phyloP scores from a whole-genome alignment of 2,329 filamentous ascomycete species.

The Cercospora beticola region DNA sequence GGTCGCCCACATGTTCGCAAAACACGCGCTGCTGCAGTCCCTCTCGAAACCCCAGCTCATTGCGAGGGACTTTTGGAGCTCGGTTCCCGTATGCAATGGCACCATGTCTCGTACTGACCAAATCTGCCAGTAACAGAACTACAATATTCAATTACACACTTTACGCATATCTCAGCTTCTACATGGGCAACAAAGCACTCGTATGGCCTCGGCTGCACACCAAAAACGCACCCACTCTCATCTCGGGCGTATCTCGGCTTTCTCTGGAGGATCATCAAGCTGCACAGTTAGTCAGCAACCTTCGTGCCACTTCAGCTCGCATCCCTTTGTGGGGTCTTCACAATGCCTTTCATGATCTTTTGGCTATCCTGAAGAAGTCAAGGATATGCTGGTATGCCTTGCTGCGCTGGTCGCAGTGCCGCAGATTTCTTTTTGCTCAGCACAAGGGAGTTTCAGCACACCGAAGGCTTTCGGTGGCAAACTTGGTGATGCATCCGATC shows the following conservation, averaged over 20 bases:
- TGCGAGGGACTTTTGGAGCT: too few species aligned
- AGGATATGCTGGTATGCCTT: not conserved
- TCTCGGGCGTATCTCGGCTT: not conserved
- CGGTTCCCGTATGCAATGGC: too few species aligned
- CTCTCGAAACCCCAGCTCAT: not conserved
- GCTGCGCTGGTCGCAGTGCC: not conserved
- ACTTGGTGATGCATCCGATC: slow-evolving; percentile 7
- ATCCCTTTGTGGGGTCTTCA: not conserved
- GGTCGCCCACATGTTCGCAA: not conserved
- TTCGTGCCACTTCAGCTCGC: slow-evolving; percentile 1
- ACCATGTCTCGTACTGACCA: too few species aligned
- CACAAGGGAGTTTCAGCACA: not conserved
- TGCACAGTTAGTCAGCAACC: slow-evolving; percentile 2
- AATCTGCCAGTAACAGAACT: not conserved
- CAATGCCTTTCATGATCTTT: not conserved
- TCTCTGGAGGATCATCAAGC: not conserved
- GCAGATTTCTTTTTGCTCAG: not conserved
- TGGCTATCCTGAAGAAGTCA: not conserved
- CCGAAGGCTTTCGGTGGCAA: not conserved
- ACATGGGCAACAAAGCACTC: not conserved
- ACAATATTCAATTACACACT: too few species aligned
- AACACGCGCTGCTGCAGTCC: not conserved
- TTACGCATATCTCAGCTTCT: not conserved
- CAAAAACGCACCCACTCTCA: not conserved
- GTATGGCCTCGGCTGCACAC: not conserved